Percentiles rank a stretch among this genome's conserved stretches.
These are phyloP conservation scores for Akanthomyces lecanii DNA, from an alignment of 2,329 filamentous ascomycete species.

Conservation along the genomic window DNA sequence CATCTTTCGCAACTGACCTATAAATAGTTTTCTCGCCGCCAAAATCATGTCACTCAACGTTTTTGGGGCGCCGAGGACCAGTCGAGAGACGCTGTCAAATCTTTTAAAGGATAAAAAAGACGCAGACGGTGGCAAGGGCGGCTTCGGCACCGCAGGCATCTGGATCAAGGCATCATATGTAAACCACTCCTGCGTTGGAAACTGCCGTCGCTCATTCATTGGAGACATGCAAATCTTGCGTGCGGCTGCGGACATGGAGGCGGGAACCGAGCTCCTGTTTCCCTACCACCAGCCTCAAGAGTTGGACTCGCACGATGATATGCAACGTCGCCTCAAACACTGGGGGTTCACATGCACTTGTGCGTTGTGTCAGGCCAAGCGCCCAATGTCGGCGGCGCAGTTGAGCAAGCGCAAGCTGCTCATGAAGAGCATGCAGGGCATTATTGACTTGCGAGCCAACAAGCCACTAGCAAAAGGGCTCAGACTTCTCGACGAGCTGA, in stretches of 20 bases:
- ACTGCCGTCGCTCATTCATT: slow-evolving; percentile 45
- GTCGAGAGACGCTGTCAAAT: neutral
- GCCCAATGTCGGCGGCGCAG: slow-evolving; percentile 18
- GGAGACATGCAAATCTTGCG: slow-evolving; percentile 51
- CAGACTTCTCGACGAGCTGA: neutral
- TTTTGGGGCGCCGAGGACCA: neutral
- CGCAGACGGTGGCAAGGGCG: neutral
- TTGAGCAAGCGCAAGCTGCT: slow-evolving; percentile 21
- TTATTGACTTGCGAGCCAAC: neutral
- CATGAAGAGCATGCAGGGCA: neutral
- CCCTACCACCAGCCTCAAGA: slow-evolving; percentile 30
- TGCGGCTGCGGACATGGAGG: slow-evolving; percentile 38
- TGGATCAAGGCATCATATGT: slow-evolving; percentile 47
- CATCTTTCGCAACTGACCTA: neutral
- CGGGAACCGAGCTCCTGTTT: slow-evolving; percentile 43
- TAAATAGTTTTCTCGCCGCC: neutral
- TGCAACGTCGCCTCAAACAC: slow-evolving; percentile 26
- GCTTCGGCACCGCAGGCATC: slow-evolving; percentile 35
- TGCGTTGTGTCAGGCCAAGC: slow-evolving; percentile 31
- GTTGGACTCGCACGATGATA: slow-evolving; percentile 26
- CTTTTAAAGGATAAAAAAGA: neutral
- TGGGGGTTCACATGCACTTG: slow-evolving; percentile 44
- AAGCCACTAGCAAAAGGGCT: neutral
- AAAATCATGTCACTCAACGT: neutral
- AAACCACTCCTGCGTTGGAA: slow-evolving; percentile 50